Evolutionary conservation across 345 rosid genomes (phyloP).

Genomic region (Luvunga scandens): DNA sequence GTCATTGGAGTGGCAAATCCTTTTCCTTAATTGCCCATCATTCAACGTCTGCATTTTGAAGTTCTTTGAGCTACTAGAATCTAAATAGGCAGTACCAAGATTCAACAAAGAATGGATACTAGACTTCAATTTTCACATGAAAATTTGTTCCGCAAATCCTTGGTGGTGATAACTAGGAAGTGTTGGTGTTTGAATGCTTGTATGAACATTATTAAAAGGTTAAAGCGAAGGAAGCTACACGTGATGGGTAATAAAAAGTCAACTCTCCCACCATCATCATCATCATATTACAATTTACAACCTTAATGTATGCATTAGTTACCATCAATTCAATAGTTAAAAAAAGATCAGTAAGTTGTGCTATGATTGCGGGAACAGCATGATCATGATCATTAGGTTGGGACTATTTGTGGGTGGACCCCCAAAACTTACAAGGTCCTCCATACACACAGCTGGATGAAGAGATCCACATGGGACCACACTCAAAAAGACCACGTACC

Average conservation of each 20-base stretch:
- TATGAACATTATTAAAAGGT: not conserved
- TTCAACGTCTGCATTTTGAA: not conserved
- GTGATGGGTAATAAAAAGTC: constrained; percentile 15
- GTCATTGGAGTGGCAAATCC: not conserved
- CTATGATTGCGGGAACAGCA: constrained; percentile 27
- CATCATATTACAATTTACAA: constrained; percentile 4
- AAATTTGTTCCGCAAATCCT: not conserved
- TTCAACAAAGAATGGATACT: not conserved
- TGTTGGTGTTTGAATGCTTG: not conserved
- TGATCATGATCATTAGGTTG: constrained; percentile 30
- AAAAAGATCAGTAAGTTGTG: constrained; percentile 1
- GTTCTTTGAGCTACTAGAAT: not conserved
- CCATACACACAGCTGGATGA: constrained; percentile 33
- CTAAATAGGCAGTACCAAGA: not conserved
- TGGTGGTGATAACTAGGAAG: not conserved
- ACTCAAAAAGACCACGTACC: not conserved
- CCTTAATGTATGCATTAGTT: not conserved
- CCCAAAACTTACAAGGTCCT: constrained; percentile 12
- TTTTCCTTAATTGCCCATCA: not conserved
- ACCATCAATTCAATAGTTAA: constrained; percentile 8
- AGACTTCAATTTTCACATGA: not conserved
- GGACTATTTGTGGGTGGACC: constrained; percentile 21
- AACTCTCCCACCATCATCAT: constrained; percentile 8
- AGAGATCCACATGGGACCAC: constrained; percentile 23
- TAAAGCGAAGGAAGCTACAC: not conserved